These are phyloP conservation scores for Aspergillus jensenii DNA, from an alignment of 2,329 filamentous ascomycete genomes.

Conservation along the genomic window DNA sequence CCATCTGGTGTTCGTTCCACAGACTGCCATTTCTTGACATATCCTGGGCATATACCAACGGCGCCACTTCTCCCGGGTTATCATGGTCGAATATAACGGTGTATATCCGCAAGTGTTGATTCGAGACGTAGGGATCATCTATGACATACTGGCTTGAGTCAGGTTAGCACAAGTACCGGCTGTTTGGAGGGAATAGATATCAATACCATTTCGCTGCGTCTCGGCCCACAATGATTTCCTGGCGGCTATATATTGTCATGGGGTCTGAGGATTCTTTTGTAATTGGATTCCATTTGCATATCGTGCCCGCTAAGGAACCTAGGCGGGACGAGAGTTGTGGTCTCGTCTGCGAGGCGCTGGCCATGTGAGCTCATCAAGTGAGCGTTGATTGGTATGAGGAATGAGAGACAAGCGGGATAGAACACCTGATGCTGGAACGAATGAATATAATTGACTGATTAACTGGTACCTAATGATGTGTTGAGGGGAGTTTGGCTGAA, in stretches of 20 bases:
- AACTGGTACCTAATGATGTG: neutral
- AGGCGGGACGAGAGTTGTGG: neutral
- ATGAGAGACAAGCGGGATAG: neutral
- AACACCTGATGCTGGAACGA: neutral
- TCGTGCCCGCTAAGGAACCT: slow-evolving; percentile 19
- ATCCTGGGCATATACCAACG: slow-evolving; percentile 46
- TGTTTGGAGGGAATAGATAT: neutral
- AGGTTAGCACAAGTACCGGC: slow-evolving; percentile 9
- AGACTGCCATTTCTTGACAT: slow-evolving; percentile 42
- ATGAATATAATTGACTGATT: neutral
- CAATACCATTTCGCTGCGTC: slow-evolving; percentile 30
- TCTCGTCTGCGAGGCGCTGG: too few relatives aligned
- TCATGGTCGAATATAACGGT: slow-evolving; percentile 43
- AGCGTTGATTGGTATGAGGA: neutral
- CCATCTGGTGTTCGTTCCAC: slow-evolving; percentile 41
- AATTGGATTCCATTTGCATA: slow-evolving; percentile 24
- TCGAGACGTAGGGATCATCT: slow-evolving; percentile 38
- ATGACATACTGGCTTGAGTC: slow-evolving; percentile 33
- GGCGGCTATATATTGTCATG: slow-evolving; percentile 27
- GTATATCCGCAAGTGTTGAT: slow-evolving; percentile 45
- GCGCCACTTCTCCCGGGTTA: slow-evolving; percentile 34
- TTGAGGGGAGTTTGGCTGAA: neutral
- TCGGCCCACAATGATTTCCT: slow-evolving; percentile 39
- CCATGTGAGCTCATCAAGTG: neutral
- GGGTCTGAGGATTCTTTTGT: slow-evolving; percentile 13